Conservation (phyloP, 257 asterid genomes). For the Primulina tabacum region DNA sequence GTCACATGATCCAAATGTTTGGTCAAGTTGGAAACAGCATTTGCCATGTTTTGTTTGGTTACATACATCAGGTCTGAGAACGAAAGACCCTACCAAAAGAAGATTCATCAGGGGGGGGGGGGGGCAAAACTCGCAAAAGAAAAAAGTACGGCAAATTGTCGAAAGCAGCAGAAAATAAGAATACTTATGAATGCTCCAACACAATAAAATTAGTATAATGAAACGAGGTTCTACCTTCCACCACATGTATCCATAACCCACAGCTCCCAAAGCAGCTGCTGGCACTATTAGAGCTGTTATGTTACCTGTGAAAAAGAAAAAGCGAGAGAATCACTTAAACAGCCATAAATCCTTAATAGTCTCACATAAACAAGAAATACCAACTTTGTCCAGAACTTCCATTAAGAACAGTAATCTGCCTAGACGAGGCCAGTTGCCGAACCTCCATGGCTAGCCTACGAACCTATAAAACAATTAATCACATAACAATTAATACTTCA, state of each 20-base stretch:
- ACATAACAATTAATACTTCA: constrained; percentile 4
- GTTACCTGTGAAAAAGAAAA: constrained; percentile 43
- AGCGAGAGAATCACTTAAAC: constrained; percentile 7
- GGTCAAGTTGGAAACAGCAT: constrained; percentile 83
- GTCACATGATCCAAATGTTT: constrained; percentile 80
- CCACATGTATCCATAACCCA: constrained; percentile 98
- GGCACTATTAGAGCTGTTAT: constrained; percentile 53
- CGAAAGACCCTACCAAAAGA: constrained; percentile 60
- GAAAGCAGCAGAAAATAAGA: constrained; percentile 4
- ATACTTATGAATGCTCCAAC: constrained; percentile 1
- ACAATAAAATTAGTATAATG: constrained; percentile 19
- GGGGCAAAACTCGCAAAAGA: too few relatives aligned
- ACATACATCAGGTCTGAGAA: constrained; percentile 94
- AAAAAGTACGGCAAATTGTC: not conserved
- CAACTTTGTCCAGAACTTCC: constrained; percentile 57
- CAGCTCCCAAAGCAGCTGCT: constrained; percentile 72
- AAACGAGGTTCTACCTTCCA: constrained; percentile 67
- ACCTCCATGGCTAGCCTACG: constrained; percentile 75
- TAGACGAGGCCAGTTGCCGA: constrained; percentile 53
- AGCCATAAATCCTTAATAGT: constrained; percentile 11
- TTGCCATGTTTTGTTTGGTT: constrained; percentile 74
- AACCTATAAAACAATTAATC: constrained; percentile 42
- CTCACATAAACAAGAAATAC: constrained; percentile 23
- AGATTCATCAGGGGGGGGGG: not conserved
- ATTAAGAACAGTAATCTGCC: constrained; percentile 61